Evolutionary conservation across 2,329 filamentous ascomycete genomes (phyloP).

Genomic region (Aspergillus hiratsukae): DNA sequence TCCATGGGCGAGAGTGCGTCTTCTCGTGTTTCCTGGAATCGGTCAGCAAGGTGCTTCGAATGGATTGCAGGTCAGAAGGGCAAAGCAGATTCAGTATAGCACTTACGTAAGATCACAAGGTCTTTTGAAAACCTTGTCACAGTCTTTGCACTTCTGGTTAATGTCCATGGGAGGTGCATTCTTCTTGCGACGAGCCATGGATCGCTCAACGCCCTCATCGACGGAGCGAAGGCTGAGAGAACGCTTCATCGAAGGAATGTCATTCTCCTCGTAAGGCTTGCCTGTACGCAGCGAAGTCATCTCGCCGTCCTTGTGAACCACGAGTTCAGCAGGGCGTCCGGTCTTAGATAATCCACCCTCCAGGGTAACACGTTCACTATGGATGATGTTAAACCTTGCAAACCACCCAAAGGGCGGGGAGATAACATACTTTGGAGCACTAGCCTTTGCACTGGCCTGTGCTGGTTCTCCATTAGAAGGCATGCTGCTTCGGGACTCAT

Average conservation of each 20-base stretch:
- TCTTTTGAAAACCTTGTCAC: constrained; percentile 89
- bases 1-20: constrained; percentile 94
- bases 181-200: constrained; percentile 95
- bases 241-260: constrained; percentile 48
- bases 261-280: constrained; percentile 52
- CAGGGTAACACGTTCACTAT: constrained; percentile 66
- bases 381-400: constrained; percentile 42
- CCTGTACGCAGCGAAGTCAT: constrained; percentile 72
- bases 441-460: constrained; percentile 39
- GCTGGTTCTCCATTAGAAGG: constrained; percentile 44
- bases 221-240: constrained; percentile 54
- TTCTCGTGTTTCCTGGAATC: constrained; percentile 78
- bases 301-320: constrained; percentile 76
- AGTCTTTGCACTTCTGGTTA: constrained; percentile 74
- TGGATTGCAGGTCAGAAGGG: background rate
- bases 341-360: constrained; percentile 77
- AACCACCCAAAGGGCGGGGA: constrained; percentile 33
- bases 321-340: constrained; percentile 77
- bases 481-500: constrained; percentile 65
- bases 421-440: constrained; percentile 45
- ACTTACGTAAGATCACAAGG: constrained; percentile 81
- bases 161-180: constrained; percentile 81
- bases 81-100: background rate
- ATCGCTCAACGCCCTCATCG: constrained; percentile 78
- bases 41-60: constrained; percentile 5